Base-by-base conservation (phyloP, 257 asterid species). In the Agastache rugosa region DNA sequence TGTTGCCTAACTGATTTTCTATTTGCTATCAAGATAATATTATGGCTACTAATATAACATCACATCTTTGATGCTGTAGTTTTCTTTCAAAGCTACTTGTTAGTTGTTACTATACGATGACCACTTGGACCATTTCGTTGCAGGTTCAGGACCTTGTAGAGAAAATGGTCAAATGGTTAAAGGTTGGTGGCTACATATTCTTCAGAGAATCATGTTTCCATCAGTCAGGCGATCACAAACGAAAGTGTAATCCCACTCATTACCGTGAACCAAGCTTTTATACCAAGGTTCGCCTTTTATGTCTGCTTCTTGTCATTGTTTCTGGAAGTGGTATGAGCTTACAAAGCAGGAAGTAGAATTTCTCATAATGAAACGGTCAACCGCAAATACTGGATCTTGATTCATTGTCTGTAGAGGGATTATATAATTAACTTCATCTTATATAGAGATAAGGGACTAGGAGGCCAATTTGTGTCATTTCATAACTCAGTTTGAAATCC, bases 151-250 rank as follows among this genome's bases (percentile, higher is more conserved):
- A 77, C 72, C 93, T 95, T 55, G 90, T 81, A 0, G 82, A 80
- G 83, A 90, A 88, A 84, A 83, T 92, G 98, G 87, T 85, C 75
- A 89, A 83, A 83, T 92, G 99, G 99, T 77, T 92, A 51, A 92
- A 88, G 81, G 94, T 93, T 71, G 99, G 99, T 67, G 99, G 99
- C 69, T 82, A 73, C 86, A 85, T 95, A 74, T 92, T 90, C 83
- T 95, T 95, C 83, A 84, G 99, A 68, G 99, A 95, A 62, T 95
- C 99, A 14, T 95, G 98, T 81, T 95, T 95, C 84, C 98, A 95
- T 81, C 98, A 88, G 66, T 92, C 99, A 39, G 99, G 98, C 22
- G 97, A 92, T 72, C 96, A 90, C 90, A 92, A 90, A 80, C 79
- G 97, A 77, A 92, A 88, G 83, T 79, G 60, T 74, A 88, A 95